These are phyloP conservation scores for Centaurea solstitialis DNA, from an alignment of 129 eudicot genomes.

Conservation along the genomic window DNA sequence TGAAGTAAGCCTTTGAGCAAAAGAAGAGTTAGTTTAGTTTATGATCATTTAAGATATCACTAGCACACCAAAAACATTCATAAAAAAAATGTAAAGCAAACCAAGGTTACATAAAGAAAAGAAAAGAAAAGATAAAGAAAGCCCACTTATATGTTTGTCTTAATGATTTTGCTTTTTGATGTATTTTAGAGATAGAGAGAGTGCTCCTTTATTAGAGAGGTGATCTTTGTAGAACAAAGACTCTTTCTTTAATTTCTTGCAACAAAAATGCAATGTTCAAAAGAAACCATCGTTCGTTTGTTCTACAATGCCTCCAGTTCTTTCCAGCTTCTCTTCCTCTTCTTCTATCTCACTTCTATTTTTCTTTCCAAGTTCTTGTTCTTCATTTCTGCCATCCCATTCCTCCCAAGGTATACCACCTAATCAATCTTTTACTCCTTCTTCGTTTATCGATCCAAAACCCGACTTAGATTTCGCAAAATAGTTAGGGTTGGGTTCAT, in stretches of 20 bases:
- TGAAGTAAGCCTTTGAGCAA: no score
- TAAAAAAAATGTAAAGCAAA: slow-evolving; percentile 30
- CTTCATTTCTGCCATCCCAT: slow-evolving; percentile 58
- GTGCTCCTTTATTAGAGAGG: no score
- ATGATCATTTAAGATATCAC: not conserved
- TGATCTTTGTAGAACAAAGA: no score
- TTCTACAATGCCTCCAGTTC: slow-evolving; percentile 79
- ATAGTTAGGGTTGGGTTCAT: not conserved
- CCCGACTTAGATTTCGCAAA: not conserved
- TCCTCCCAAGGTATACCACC: slow-evolving; percentile 54
- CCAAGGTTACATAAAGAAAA: slow-evolving; percentile 29
- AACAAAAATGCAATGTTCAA: slow-evolving; percentile 83
- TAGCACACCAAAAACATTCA: not conserved
- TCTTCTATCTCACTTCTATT: slow-evolving; percentile 78
- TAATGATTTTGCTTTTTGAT: slow-evolving; percentile 31
- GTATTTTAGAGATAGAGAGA: slow-evolving; percentile 27
- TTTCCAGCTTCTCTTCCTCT: slow-evolving; percentile 75
- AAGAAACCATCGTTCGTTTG: slow-evolving; percentile 69
- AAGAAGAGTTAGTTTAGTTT: not conserved
- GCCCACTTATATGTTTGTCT: slow-evolving; percentile 29
- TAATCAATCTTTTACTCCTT: no score
- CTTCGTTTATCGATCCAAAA: no score
- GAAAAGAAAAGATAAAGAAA: slow-evolving; percentile 36
- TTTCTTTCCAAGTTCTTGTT: slow-evolving; percentile 57
- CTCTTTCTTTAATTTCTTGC: no score